Evolutionary conservation across 202 grass and related monocot genomes (phyloP).

Genomic region (Saccharum hybrid): DNA sequence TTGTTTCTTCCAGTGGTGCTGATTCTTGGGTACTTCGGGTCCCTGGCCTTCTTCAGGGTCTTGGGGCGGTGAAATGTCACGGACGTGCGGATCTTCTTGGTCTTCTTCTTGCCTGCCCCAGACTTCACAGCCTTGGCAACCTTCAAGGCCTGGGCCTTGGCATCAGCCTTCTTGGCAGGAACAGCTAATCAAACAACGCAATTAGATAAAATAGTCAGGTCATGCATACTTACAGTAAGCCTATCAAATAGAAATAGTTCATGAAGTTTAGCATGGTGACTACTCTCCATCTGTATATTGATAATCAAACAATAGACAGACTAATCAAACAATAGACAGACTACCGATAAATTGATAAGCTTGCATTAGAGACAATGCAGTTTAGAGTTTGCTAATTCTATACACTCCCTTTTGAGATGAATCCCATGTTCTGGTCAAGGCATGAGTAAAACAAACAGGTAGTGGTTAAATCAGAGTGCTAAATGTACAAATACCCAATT

Average conservation of each 20-base stretch:
- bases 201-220: not conserved
- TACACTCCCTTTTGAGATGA: not conserved
- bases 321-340: no score
- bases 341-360: no score
- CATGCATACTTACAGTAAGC: not conserved
- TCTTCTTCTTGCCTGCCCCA: constrained; percentile 53
- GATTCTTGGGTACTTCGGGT: constrained; percentile 69
- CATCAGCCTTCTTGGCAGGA: constrained; percentile 54
- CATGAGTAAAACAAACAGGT: not conserved
- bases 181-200: constrained; percentile 9
- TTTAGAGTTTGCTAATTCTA: not conserved
- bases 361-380: no score
- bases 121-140: constrained; percentile 79
- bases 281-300: no score
- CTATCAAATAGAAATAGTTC: not conserved
- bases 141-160: constrained; percentile 65
- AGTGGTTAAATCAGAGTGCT: not conserved
- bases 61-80: constrained; percentile 77
- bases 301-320: not conserved
- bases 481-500: not conserved
- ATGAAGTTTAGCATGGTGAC: not conserved
- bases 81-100: constrained; percentile 68
- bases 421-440: not conserved
- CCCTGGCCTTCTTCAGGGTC: constrained; percentile 63
- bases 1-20: constrained; percentile 70